These are phyloP conservation scores for Fusarium decemcellulare DNA, from an alignment of 2,329 filamentous ascomycete genomes.

Conservation along the genomic window DNA sequence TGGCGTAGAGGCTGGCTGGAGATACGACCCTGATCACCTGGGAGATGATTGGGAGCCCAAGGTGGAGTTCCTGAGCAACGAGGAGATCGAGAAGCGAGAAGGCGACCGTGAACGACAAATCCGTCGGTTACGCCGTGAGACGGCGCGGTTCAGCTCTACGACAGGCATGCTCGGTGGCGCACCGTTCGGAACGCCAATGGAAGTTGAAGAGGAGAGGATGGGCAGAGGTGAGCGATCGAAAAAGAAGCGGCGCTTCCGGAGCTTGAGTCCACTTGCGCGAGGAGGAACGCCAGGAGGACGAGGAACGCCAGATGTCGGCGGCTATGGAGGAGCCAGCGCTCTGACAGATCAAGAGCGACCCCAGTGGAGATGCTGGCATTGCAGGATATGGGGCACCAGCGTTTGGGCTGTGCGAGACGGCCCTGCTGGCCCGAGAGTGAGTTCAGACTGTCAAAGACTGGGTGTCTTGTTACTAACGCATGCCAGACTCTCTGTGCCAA, in stretches of 20 bases:
- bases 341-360: conserved; percentile 84
- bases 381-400: conserved; percentile 87
- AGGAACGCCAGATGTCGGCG: conserved; percentile 85
- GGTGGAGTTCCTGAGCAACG: conserved; percentile 86
- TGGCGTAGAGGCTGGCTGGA: conserved; percentile 89
- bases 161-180: conserved; percentile 85
- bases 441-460: conserved; percentile 49
- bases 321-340: conserved; percentile 78
- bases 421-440: conserved; percentile 84
- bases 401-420: conserved; percentile 97
- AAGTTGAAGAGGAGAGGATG: conserved; percentile 84
- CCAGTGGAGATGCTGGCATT: conserved; percentile 91
- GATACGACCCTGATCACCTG: conserved; percentile 93
- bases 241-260: conserved; percentile 94
- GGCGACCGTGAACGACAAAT: conserved; percentile 94
- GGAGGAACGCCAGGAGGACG: conserved; percentile 75
- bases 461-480: conserved; percentile 25
- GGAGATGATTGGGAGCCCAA: conserved; percentile 89
- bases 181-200: conserved; percentile 70
- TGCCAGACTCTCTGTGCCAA: conserved; percentile 89
- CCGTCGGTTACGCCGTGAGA: conserved; percentile 87
- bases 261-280: conserved; percentile 84
- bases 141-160: conserved; percentile 90
- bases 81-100: conserved; percentile 98
- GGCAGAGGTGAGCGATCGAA: conserved; percentile 93